These are phyloP conservation scores for Gossypium schwendimanii DNA, from an alignment of 441 rosid species.

Conservation along the genomic window DNA sequence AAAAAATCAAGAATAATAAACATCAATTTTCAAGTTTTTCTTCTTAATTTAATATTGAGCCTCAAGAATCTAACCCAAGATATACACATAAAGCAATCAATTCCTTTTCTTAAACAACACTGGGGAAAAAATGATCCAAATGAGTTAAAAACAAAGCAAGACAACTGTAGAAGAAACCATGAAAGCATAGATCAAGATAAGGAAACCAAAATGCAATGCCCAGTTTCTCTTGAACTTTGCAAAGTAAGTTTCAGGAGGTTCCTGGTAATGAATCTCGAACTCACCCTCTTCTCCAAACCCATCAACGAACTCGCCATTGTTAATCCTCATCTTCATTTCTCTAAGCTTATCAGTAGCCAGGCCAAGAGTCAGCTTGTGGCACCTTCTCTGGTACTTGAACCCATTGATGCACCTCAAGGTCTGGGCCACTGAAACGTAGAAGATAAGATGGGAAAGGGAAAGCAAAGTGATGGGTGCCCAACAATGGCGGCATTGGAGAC, in stretches of 20 bases:
- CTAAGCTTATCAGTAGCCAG: slow-evolving; percentile 79
- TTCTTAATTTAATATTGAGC: not conserved
- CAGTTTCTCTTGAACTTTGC: slow-evolving; percentile 93
- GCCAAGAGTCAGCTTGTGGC: slow-evolving; percentile 91
- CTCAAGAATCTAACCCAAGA: not conserved
- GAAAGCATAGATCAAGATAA: slow-evolving; percentile 68
- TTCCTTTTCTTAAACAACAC: not conserved
- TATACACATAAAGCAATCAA: slow-evolving; percentile 6
- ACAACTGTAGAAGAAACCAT: slow-evolving; percentile 81
- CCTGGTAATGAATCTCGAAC: slow-evolving; percentile 91
- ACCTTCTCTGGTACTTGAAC: slow-evolving; percentile 85
- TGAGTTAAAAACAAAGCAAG: slow-evolving; percentile 58
- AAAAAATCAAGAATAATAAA: not conserved
- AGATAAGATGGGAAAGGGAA: slow-evolving; percentile 72
- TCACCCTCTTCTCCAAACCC: slow-evolving; percentile 49
- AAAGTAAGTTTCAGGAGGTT: slow-evolving; percentile 83
- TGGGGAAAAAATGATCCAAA: not conserved
- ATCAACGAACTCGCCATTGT: slow-evolving; percentile 34
- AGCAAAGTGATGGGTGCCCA: slow-evolving; percentile 74
- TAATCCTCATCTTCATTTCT: slow-evolving; percentile 54
- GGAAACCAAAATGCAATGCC: slow-evolving; percentile 86
- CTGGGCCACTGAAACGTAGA: slow-evolving; percentile 89
- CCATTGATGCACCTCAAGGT: slow-evolving; percentile 89
- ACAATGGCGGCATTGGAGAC: slow-evolving; percentile 88
- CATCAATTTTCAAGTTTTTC: not conserved